A percentile compares a stretch with the other conserved stretches of the same genome.
Conservation (phyloP, 2,329 filamentous ascomycete species). For the Xylaria sp. region DNA sequence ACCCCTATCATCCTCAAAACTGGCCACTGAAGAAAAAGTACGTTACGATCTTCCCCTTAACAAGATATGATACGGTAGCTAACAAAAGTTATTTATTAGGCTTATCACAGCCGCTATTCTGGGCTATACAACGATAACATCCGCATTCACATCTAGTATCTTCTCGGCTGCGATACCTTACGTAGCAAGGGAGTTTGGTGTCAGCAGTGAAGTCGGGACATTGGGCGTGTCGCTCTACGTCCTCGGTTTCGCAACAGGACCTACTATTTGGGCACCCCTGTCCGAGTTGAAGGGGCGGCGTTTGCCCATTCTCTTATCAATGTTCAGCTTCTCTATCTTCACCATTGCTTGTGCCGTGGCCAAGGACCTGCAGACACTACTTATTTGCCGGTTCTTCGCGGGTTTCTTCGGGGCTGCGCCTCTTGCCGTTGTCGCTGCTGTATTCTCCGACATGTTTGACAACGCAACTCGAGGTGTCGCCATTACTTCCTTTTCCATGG, state of each 20-base stretch:
- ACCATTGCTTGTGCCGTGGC: slow-evolving; percentile 72
- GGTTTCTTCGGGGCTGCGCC: slow-evolving; percentile 79
- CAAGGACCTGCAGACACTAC: slow-evolving; percentile 75
- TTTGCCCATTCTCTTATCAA: slow-evolving; percentile 68
- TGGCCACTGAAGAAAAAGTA: slow-evolving; percentile 84
- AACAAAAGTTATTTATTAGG: slow-evolving; percentile 49
- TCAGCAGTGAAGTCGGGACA: slow-evolving; percentile 70
- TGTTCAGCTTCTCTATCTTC: slow-evolving; percentile 77
- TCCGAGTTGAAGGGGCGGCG: slow-evolving; percentile 77
- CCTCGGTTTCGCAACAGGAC: slow-evolving; percentile 71
- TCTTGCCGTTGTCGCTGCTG: slow-evolving; percentile 74
- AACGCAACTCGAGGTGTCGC: slow-evolving; percentile 69
- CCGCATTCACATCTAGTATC: slow-evolving; percentile 79
- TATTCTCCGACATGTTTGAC: slow-evolving; percentile 78
- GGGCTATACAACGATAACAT: slow-evolving; percentile 77
- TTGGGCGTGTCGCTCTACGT: slow-evolving; percentile 77
- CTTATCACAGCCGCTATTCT: slow-evolving; percentile 73
- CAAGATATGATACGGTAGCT: background rate
- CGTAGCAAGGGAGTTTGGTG: slow-evolving; percentile 68
- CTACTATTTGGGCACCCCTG: slow-evolving; percentile 77
- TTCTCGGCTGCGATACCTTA: slow-evolving; percentile 73
- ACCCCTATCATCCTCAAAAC: slow-evolving; percentile 88
- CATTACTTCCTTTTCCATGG: slow-evolving; percentile 68
- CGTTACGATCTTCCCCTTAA: slow-evolving; percentile 47
- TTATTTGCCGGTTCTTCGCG: slow-evolving; percentile 78